Percentiles rank a stretch among this genome's conserved stretches.
Conservation (phyloP, 2,329 filamentous ascomycete species). For the Parastagonospora nodorum region DNA sequence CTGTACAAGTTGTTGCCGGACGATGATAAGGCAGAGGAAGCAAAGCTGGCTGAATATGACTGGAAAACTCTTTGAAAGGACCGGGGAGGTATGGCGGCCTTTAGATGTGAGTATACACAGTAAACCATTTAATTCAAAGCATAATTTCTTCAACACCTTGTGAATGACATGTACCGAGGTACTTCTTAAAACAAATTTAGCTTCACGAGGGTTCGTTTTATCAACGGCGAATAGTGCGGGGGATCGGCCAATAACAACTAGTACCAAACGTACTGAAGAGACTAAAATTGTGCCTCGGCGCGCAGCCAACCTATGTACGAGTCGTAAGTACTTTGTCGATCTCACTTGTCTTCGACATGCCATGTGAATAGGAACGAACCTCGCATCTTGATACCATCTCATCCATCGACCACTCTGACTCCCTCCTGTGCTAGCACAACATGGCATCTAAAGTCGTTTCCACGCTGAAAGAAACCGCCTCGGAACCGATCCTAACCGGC, state of each 20-base stretch:
- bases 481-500: conserved; percentile 26
- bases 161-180: too few relatives aligned
- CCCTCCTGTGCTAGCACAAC: too few relatives aligned
- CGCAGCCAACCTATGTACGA: too few relatives aligned
- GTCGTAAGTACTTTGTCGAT: too few relatives aligned
- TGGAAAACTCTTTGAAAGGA: not conserved
- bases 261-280: too few relatives aligned
- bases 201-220: not conserved
- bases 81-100: too few relatives aligned
- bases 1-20: not conserved
- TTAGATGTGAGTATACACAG: too few relatives aligned
- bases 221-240: not conserved
- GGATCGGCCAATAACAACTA: not conserved
- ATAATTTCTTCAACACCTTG: too few relatives aligned
- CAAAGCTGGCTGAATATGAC: conserved; percentile 3
- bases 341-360: too few relatives aligned
- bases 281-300: too few relatives aligned
- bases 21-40: not conserved
- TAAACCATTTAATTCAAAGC: too few relatives aligned
- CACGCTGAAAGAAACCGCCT: conserved; percentile 3
- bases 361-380: not conserved
- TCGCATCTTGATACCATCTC: not conserved
- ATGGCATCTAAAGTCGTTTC: conserved; percentile 8
- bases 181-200: too few relatives aligned
- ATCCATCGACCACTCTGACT: not conserved